Evolutionary conservation across 108 stramenopile species (phyloP).

Genomic region (Cyclostephanos tholiformis): DNA sequence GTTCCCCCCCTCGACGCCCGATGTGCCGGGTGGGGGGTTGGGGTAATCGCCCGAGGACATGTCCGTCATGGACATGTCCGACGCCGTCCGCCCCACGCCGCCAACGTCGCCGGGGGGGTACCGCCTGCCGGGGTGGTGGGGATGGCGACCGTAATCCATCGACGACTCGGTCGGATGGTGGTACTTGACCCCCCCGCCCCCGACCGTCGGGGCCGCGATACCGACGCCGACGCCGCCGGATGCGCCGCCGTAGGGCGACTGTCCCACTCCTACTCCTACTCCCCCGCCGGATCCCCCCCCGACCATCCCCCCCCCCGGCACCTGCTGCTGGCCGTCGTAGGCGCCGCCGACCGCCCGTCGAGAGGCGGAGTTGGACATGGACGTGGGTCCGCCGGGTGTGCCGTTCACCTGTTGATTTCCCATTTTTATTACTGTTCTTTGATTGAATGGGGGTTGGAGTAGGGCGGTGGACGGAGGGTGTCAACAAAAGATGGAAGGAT

Average conservation of each 20-base stretch:
- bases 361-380: slow-evolving; percentile 16
- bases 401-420: slow-evolving; percentile 38
- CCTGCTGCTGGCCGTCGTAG: slow-evolving; percentile 8
- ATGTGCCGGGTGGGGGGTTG: neutral
- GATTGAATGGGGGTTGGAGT: neutral
- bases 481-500: neutral
- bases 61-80: slow-evolving; percentile 50
- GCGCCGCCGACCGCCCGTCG: slow-evolving; percentile 13
- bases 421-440: slow-evolving; percentile 8
- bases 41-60: neutral
- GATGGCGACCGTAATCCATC: too few species aligned
- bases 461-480: neutral
- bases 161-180: too few species aligned
- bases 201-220: too few species aligned
- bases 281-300: neutral
- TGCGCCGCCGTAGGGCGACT: slow-evolving; percentile 25
- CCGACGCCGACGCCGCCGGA: too few species aligned
- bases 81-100: slow-evolving; percentile 29
- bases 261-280: slow-evolving; percentile 1
- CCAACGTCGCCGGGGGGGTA: slow-evolving; percentile 37
- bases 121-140: too few species aligned
- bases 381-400: slow-evolving; percentile 20
- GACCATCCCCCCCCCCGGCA: too few species aligned
- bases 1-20: neutral
- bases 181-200: too few species aligned